These are phyloP conservation scores for Paraphaeosphaeria sporulosa DNA, from an alignment of 2,329 filamentous ascomycete genomes.

Conservation along the genomic window DNA sequence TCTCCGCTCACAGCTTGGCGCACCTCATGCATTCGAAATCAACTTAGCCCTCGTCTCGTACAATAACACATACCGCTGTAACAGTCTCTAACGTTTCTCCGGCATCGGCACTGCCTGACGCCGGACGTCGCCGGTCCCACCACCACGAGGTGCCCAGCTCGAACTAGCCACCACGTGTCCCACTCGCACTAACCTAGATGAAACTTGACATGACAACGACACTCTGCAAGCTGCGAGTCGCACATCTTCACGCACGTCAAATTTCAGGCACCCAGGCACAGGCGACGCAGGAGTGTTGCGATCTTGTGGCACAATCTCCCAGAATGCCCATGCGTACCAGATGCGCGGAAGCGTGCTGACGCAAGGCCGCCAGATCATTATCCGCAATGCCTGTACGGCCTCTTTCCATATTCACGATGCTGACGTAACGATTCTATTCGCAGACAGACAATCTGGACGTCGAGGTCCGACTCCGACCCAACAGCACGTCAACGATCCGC, in stretches of 20 bases:
- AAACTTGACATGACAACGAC: neutral
- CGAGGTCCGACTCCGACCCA: neutral
- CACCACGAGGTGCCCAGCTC: neutral
- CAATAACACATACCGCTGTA: neutral
- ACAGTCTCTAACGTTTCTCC: neutral
- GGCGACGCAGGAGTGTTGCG: neutral
- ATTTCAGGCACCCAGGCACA: neutral
- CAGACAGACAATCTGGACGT: neutral
- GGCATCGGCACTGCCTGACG: conserved; percentile 2
- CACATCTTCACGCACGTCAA: neutral
- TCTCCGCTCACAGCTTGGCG: neutral
- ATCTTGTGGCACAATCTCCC: neutral
- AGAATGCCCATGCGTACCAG: neutral
- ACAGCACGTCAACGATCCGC: neutral
- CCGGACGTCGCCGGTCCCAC: neutral
- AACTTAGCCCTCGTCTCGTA: no score
- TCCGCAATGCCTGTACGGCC: neutral
- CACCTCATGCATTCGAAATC: neutral
- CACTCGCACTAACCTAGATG: neutral
- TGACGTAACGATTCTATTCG: neutral
- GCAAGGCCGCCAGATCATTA: neutral
- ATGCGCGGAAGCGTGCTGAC: neutral
- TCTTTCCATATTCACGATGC: neutral
- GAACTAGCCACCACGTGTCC: neutral
- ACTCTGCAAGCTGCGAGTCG: neutral